Evolutionary conservation across 441 rosid species (phyloP).

Genomic region (Erodium moschatum): DNA sequence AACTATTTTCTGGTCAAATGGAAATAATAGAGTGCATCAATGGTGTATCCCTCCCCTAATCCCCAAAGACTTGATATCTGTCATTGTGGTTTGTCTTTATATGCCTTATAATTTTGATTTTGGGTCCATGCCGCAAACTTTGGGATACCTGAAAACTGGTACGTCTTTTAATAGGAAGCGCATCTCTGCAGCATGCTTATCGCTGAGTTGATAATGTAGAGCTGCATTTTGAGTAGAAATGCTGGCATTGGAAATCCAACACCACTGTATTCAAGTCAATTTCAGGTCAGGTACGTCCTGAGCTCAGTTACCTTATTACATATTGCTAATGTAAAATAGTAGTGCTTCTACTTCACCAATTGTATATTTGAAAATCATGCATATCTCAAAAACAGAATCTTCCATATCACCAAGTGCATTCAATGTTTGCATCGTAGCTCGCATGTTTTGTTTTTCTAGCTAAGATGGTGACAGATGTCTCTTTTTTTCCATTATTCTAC

Average conservation of each 20-base stretch:
- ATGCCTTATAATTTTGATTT: background rate
- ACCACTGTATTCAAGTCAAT: conserved; percentile 21
- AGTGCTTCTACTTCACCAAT: conserved; percentile 9
- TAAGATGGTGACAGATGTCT: conserved; percentile 51
- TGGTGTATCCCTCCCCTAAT: background rate
- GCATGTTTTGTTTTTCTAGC: conserved; percentile 40
- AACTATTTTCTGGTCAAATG: background rate
- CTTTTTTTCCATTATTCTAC: conserved; percentile 31
- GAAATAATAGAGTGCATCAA: background rate
- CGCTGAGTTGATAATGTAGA: background rate
- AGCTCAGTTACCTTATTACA: background rate
- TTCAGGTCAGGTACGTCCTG: conserved; percentile 20
- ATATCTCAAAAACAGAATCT: conserved; percentile 54
- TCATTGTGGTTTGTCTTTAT: background rate
- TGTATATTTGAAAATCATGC: conserved; percentile 20
- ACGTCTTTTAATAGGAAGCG: background rate
- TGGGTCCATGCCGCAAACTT: background rate
- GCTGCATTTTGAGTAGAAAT: no score
- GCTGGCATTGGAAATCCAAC: background rate
- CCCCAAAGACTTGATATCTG: background rate
- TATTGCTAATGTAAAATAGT: no score
- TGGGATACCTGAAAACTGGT: background rate
- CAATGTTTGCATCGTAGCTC: conserved; percentile 46
- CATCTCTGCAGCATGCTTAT: background rate
- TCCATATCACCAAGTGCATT: conserved; percentile 53